Base-by-base conservation (phyloP, 2,329 filamentous ascomycete genomes). In the Ceratocystiopsis sp. region DNA sequence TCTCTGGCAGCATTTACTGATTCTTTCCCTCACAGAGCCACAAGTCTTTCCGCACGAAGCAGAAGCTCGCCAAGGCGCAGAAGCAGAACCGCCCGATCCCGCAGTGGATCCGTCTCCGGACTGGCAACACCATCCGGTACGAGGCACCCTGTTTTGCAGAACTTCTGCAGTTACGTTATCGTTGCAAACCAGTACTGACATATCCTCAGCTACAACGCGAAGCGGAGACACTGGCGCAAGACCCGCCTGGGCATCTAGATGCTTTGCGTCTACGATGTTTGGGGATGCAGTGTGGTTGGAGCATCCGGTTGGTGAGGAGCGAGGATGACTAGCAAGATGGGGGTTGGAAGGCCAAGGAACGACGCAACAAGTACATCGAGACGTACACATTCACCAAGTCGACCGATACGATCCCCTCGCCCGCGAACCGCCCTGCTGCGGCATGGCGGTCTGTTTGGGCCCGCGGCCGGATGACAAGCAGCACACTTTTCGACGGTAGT, bases 11-110 rank as follows among this genome's bases (percentile, higher is more conserved):
- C 19, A 4, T 21, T 21, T 21, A 21, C 51, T 53, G 51, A 49
- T 52, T 34, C 35, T 35, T 35, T 41, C 35, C 46, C 38, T 45
- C 50, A 47, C 67, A 96, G 89, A 89, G 82, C 81, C 86, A 98
- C 76, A 98, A 98, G 82, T 84, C 87, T 66, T 98, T 98, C 86
- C 84, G 87, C 68, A 95, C 87, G 72, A 98, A 98, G 87, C 83
- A 93, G 72, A 98, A 98, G 91, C 86, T 98, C 75, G 91, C 91
- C 66, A 95, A 89, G 78, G 91, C 91, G 66, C 89, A 96, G 78
- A 96, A 94, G 80, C 89, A 96, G 78, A 98, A 98, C 82, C 83
- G 91, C 67, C 91, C 91, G 59, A 95, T 98, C 67, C 91, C 91
- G 56, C 91, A 98, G 78, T 98, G 91, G 91, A 96, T 98, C 67